phyloP scores from a whole-genome alignment of 2,329 filamentous ascomycete species.

The Penicillium brevicompactum region DNA sequence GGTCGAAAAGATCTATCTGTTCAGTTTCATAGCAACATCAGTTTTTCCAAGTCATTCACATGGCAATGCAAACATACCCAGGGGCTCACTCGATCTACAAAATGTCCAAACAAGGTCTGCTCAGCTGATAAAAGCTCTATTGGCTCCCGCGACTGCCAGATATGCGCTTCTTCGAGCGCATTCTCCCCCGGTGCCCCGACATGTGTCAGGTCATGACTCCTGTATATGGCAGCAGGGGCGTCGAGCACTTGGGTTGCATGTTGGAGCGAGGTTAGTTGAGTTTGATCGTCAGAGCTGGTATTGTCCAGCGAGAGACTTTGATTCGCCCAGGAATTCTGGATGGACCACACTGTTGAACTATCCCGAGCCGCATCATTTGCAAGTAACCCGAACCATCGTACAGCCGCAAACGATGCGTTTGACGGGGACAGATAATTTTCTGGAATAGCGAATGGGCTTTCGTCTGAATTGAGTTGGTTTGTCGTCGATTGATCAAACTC shows the following conservation, averaged over 20 bases:
- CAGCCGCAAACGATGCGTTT: slow-evolving; percentile 16
- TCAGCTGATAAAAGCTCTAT: slow-evolving; percentile 16
- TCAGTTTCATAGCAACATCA: not conserved
- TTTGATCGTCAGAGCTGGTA: slow-evolving; percentile 7
- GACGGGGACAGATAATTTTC: slow-evolving; percentile 3
- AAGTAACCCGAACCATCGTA: slow-evolving; percentile 24
- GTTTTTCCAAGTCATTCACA: not conserved
- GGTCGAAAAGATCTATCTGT: slow-evolving; percentile 27
- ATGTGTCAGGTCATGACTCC: not conserved
- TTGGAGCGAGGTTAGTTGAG: slow-evolving; percentile 13
- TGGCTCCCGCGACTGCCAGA: slow-evolving; percentile 19
- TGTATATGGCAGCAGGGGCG: not conserved
- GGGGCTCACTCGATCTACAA: slow-evolving; percentile 17
- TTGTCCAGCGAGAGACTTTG: slow-evolving; percentile 6
- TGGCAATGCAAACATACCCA: slow-evolving; percentile 12
- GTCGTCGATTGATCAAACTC: not conserved
- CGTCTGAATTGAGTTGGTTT: not conserved
- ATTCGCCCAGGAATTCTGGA: slow-evolving; percentile 1
- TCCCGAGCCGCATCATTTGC: slow-evolving; percentile 24
- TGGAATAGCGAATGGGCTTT: not conserved
- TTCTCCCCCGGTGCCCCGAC: not conserved
- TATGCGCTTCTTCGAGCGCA: slow-evolving; percentile 5
- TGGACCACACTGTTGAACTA: not conserved
- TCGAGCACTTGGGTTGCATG: slow-evolving; percentile 20
- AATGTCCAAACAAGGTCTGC: slow-evolving; percentile 16